Percentiles rank a stretch among this genome's conserved stretches.
phyloP scores from a whole-genome alignment of 2,329 filamentous ascomycete genomes.

The Xylaria arbuscula region DNA sequence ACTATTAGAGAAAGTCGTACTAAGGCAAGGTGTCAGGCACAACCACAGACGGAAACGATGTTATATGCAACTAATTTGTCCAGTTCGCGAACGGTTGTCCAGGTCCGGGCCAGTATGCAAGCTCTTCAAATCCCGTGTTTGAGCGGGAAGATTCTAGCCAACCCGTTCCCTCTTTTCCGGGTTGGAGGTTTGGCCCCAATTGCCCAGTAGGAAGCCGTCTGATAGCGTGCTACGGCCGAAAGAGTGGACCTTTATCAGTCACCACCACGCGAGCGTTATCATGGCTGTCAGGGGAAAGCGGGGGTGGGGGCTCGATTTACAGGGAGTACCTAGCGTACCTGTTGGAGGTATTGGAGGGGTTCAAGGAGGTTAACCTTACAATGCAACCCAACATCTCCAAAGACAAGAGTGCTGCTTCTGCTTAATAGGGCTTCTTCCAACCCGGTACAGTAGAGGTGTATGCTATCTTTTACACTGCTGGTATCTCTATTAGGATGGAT shows the following conservation, averaged over 20 bases:
- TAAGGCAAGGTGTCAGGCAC: conserved; percentile 25
- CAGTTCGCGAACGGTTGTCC: background rate
- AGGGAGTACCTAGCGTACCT: background rate
- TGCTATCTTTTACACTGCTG: too few relatives aligned
- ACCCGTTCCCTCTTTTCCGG: conserved; percentile 4
- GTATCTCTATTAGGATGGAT: too few relatives aligned
- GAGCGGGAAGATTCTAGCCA: background rate
- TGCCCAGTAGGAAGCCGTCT: conserved; percentile 6
- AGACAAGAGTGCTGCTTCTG: too few relatives aligned
- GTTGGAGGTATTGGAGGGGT: conserved; percentile 1
- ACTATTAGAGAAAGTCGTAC: conserved; percentile 23
- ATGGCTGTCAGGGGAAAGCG: conserved; percentile 13
- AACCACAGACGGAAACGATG: conserved; percentile 16
- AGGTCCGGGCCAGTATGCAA: background rate
- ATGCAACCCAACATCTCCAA: too few relatives aligned
- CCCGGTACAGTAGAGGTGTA: too few relatives aligned
- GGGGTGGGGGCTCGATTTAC: conserved; percentile 1
- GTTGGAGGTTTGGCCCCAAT: background rate
- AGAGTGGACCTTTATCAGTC: too few relatives aligned
- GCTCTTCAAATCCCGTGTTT: conserved; percentile 19
- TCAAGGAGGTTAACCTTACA: background rate
- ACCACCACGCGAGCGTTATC: conserved; percentile 18
- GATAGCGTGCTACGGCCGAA: background rate
- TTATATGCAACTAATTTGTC: too few relatives aligned
- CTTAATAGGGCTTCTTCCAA: too few relatives aligned